A percentile compares a stretch with the other conserved stretches of the same genome.
These are phyloP conservation scores for Clathrospora elynae DNA, from an alignment of 2,329 filamentous ascomycete genomes.

Conservation along the genomic window DNA sequence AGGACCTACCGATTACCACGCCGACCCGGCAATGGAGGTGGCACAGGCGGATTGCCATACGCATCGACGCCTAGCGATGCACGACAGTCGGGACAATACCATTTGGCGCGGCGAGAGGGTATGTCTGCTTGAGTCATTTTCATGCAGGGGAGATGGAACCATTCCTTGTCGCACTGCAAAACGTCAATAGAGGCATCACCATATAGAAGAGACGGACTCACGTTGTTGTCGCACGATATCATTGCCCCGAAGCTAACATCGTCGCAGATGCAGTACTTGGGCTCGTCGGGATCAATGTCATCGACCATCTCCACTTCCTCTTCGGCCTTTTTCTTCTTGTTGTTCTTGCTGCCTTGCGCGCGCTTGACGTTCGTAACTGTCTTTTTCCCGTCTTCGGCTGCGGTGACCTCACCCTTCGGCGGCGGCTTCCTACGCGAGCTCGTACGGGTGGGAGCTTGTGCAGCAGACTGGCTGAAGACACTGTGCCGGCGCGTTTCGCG, in stretches of 20 bases:
- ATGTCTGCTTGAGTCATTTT: conserved; percentile 63
- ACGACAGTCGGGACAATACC: conserved; percentile 80
- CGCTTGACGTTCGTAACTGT: conserved; percentile 73
- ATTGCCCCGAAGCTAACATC: conserved; percentile 81
- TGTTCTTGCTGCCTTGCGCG: conserved; percentile 53
- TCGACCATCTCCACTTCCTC: conserved; percentile 35
- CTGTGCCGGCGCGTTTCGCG: conserved; percentile 53
- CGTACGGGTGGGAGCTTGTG: conserved; percentile 45
- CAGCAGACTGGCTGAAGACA: conserved; percentile 51
- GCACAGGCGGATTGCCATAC: conserved; percentile 41
- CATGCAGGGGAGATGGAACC: conserved; percentile 84
- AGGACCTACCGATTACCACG: conserved; percentile 42
- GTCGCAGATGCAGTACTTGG: conserved; percentile 77
- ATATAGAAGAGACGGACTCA: conserved; percentile 42
- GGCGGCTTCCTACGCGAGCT: conserved; percentile 68
- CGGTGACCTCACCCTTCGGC: conserved; percentile 72
- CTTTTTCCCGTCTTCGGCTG: conserved; percentile 63
- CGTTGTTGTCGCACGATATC: conserved; percentile 80
- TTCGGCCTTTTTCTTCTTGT: conserved; percentile 56
- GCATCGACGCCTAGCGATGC: conserved; percentile 34
- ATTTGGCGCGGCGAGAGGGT: conserved; percentile 75
- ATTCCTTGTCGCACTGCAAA: conserved; percentile 75
- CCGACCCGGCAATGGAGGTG: conserved; percentile 41
- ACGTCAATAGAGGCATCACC: conserved; percentile 20
- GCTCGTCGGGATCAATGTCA: conserved; percentile 74